phyloP scores from a whole-genome alignment of 2,329 filamentous ascomycete genomes.

The Tetracladium maxilliforme region DNA sequence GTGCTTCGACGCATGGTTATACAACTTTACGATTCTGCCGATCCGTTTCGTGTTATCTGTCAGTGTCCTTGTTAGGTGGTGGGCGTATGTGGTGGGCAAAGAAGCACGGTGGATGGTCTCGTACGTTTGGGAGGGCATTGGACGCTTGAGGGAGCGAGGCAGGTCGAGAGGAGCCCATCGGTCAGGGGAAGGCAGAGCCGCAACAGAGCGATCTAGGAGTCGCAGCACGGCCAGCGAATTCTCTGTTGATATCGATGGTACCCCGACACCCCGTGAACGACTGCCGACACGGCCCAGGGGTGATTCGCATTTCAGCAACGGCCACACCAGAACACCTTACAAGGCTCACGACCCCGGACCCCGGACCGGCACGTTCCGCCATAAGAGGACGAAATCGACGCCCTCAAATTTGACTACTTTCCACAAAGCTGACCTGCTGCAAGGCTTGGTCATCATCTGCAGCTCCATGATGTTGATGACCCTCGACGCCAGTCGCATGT shows the following conservation, averaged over 20 bases:
- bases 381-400: slow-evolving; percentile 67
- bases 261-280: no score
- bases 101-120: slow-evolving; percentile 58
- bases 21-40: slow-evolving; percentile 90
- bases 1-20: slow-evolving; percentile 90
- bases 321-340: no score
- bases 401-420: slow-evolving; percentile 75
- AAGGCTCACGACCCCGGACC: no score
- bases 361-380: slow-evolving; percentile 23
- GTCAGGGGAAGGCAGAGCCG: no score
- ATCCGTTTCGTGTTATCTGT: slow-evolving; percentile 75
- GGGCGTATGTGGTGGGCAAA: slow-evolving; percentile 54
- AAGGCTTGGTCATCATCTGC: slow-evolving; percentile 74
- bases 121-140: slow-evolving; percentile 69
- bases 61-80: slow-evolving; percentile 64
- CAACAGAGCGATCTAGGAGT: no score
- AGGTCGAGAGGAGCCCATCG: no score
- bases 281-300: no score
- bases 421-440: slow-evolving; percentile 90
- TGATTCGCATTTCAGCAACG: no score
- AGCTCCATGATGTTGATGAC: slow-evolving; percentile 78
- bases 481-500: slow-evolving; percentile 93
- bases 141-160: no score
- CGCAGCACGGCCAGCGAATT: no score
- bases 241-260: no score